These are phyloP conservation scores for Teratosphaeria pseudoeucalypti DNA, from an alignment of 2,329 filamentous ascomycete species.

Conservation along the genomic window DNA sequence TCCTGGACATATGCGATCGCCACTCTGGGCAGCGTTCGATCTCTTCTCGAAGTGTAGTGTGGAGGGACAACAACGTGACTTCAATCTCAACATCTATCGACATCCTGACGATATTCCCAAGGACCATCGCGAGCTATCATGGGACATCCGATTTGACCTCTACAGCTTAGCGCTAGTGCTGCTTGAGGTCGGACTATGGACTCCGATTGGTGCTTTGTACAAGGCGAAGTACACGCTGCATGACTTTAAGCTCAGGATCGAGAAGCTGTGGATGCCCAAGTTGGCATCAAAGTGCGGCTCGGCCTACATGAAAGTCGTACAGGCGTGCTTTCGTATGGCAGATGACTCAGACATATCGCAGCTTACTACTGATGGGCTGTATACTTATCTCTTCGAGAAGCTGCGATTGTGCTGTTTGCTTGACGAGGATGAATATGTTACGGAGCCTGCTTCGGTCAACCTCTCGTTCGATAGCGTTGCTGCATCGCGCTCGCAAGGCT, in stretches of 20 bases:
- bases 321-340: slow-evolving; percentile 60
- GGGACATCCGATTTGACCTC: slow-evolving; percentile 45
- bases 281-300: slow-evolving; percentile 60
- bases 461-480: not conserved
- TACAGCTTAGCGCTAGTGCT: slow-evolving; percentile 65
- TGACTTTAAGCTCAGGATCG: slow-evolving; percentile 54
- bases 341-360: slow-evolving; percentile 32
- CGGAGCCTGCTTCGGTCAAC: slow-evolving; percentile 6
- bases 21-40: slow-evolving; percentile 64
- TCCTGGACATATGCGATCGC: slow-evolving; percentile 51
- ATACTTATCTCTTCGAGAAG: slow-evolving; percentile 21
- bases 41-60: slow-evolving; percentile 52
- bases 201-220: slow-evolving; percentile 48
- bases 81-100: slow-evolving; percentile 49
- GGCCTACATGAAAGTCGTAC: slow-evolving; percentile 64
- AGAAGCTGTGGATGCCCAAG: slow-evolving; percentile 53
- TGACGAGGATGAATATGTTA: slow-evolving; percentile 19
- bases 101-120: slow-evolving; percentile 45
- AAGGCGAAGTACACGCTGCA: slow-evolving; percentile 50
- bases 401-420: slow-evolving; percentile 27
- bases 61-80: slow-evolving; percentile 33
- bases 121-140: slow-evolving; percentile 39
- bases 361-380: slow-evolving; percentile 18
- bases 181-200: slow-evolving; percentile 67
- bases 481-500: not conserved